Evolutionary conservation across 139 green algal species (phyloP).

Genomic region (Coelastrella sp.): DNA sequence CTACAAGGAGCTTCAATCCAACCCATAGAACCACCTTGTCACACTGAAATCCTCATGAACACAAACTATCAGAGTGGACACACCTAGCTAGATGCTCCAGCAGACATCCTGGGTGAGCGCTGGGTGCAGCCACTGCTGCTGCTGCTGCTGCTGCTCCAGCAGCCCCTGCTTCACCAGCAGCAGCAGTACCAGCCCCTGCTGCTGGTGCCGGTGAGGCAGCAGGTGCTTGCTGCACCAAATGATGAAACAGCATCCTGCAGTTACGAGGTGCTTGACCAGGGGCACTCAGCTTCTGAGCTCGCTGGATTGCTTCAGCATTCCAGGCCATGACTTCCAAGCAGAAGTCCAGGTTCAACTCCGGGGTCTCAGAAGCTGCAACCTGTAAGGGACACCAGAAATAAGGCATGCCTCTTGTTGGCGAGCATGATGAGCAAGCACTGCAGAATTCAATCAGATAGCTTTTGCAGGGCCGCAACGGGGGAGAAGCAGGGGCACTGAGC

Average conservation of each 20-base stretch:
- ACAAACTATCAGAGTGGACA: background rate
- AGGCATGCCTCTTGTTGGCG: too few species aligned
- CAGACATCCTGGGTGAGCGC: constrained; percentile 64
- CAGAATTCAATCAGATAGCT: too few species aligned
- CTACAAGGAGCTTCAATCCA: too few species aligned
- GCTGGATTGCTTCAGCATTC: constrained; percentile 65
- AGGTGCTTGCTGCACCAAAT: background rate
- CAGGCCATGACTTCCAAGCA: constrained; percentile 54
- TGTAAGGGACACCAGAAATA: background rate
- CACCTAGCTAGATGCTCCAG: constrained; percentile 66
- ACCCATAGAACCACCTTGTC: too few species aligned
- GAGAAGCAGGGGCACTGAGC: constrained; percentile 50
- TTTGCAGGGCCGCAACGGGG: too few species aligned
- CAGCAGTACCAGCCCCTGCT: background rate
- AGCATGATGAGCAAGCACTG: too few species aligned
- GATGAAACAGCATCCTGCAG: constrained; percentile 68
- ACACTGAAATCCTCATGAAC: too few species aligned
- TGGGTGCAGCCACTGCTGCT: background rate
- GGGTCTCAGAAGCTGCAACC: background rate
- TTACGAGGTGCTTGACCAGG: constrained; percentile 34
- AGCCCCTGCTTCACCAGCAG: background rate
- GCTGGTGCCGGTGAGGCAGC: background rate
- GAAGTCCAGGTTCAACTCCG: constrained; percentile 55
- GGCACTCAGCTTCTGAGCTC: constrained; percentile 58
- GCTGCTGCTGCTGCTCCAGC: background rate